These are phyloP conservation scores for Mycena citricolor DNA, from an alignment of 1,284 basidiomycete genomes.

Conservation along the genomic window DNA sequence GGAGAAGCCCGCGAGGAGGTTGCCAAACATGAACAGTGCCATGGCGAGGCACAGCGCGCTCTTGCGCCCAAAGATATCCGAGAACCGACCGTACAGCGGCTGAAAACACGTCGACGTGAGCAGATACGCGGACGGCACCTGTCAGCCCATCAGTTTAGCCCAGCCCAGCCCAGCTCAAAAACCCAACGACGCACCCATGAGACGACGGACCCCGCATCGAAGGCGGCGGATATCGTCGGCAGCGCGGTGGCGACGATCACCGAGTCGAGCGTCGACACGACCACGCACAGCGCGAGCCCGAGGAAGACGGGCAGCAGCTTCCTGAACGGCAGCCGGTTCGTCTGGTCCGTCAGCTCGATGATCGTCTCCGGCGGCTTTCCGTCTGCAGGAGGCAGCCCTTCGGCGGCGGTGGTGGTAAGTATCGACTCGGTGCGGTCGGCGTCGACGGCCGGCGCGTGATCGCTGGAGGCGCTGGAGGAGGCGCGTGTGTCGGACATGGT, in stretches of 20 bases:
- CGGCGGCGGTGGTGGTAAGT: too few species aligned
- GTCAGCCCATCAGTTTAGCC: too few species aligned
- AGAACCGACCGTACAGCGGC: constrained; percentile 64
- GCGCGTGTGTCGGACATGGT: too few species aligned
- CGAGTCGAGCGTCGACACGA: constrained; percentile 58
- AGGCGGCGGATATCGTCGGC: constrained; percentile 66
- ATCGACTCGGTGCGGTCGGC: too few species aligned
- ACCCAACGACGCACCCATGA: too few species aligned
- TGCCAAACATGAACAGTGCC: constrained; percentile 62
- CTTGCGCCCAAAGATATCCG: constrained; percentile 78
- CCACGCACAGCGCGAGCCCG: constrained; percentile 58
- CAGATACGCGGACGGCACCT: constrained; percentile 65
- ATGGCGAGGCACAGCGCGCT: constrained; percentile 58
- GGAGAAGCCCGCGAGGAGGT: constrained; percentile 58
- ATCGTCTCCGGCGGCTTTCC: too few species aligned
- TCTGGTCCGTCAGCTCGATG: constrained; percentile 68
- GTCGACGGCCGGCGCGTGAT: too few species aligned
- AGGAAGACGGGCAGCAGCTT: constrained; percentile 65
- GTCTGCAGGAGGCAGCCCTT: too few species aligned
- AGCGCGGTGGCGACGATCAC: constrained; percentile 71
- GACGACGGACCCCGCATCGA: constrained; percentile 63
- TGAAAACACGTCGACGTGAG: constrained; percentile 69
- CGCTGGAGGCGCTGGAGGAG: too few species aligned
- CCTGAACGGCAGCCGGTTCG: constrained; percentile 69
- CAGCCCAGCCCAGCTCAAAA: too few species aligned